Conservation (phyloP, 805 yeast genomes). For the Zygosaccharomyces pseudorouxii region DNA sequence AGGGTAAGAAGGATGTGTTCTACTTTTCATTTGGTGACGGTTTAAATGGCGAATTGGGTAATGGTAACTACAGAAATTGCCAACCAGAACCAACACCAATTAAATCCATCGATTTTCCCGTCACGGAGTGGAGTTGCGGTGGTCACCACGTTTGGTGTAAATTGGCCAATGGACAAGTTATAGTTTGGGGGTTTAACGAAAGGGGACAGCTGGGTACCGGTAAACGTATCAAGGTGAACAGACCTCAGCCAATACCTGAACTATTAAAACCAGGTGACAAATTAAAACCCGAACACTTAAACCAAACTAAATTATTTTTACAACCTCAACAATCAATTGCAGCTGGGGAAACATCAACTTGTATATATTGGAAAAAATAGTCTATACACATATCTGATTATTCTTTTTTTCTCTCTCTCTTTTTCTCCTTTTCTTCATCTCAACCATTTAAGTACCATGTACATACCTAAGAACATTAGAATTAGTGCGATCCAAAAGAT, state of each 20-base stretch:
- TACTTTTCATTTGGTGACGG: constrained; percentile 78
- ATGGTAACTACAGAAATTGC: constrained; percentile 69
- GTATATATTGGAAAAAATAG: constrained; percentile 49
- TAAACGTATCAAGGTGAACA: constrained; percentile 53
- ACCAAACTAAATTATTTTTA: constrained; percentile 42
- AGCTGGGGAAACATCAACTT: constrained; percentile 61
- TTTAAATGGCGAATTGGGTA: constrained; percentile 79
- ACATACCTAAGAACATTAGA: constrained; percentile 60
- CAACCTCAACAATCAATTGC: constrained; percentile 50
- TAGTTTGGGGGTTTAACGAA: constrained; percentile 82
- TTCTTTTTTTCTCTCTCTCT: background rate
- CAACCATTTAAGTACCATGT: constrained; percentile 58
- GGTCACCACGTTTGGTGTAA: constrained; percentile 59
- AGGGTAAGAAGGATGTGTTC: constrained; percentile 32
- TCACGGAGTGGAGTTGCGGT: constrained; percentile 57
- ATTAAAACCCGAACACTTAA: constrained; percentile 21
- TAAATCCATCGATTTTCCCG: constrained; percentile 43
- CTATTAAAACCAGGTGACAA: constrained; percentile 50
- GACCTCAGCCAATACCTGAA: constrained; percentile 51
- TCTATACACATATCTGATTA: constrained; percentile 1
- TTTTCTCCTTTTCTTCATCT: constrained; percentile 35
- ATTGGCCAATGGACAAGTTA: constrained; percentile 57
- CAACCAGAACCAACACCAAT: constrained; percentile 62
- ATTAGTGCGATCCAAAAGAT: constrained; percentile 73
- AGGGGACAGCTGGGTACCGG: constrained; percentile 84